Conservation (phyloP, 257 asterid genomes). For the Primulina eburnea region DNA sequence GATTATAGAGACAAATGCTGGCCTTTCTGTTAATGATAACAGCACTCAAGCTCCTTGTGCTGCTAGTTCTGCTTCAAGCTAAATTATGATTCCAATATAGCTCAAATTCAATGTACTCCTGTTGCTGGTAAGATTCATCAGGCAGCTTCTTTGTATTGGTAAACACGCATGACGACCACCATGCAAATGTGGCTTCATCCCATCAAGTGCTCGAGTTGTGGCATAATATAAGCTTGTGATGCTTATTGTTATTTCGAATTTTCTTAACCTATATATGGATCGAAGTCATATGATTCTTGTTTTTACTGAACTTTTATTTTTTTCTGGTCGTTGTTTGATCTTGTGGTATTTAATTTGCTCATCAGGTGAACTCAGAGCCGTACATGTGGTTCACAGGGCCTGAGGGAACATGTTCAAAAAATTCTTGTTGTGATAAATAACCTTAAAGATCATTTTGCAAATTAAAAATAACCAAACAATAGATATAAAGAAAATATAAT, state of each 20-base stretch:
- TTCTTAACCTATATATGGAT: too few relatives aligned
- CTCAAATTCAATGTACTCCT: constrained; percentile 19
- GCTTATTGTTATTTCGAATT: neutral
- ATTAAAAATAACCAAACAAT: too few relatives aligned
- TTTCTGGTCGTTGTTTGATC: constrained; percentile 1
- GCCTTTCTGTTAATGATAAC: constrained; percentile 38
- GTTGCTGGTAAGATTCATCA: constrained; percentile 26
- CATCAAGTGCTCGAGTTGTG: neutral
- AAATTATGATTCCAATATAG: constrained; percentile 21
- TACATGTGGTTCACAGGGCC: too few relatives aligned
- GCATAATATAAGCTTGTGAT: constrained; percentile 3
- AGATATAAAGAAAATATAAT: too few relatives aligned
- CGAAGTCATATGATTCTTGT: neutral
- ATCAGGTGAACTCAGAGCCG: constrained; percentile 27
- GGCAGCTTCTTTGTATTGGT: constrained; percentile 10
- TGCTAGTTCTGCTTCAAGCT: constrained; percentile 52
- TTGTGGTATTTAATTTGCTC: neutral
- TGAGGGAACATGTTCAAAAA: too few relatives aligned
- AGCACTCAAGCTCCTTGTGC: constrained; percentile 42
- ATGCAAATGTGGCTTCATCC: neutral
- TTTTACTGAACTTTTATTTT: neutral
- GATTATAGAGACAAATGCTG: constrained; percentile 25
- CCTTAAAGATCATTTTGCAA: too few relatives aligned
- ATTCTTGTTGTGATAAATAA: too few relatives aligned
- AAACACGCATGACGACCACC: neutral